These are phyloP conservation scores for Aechmea fasciata DNA, from an alignment of 176 grass and related monocot genomes.

Conservation along the genomic window DNA sequence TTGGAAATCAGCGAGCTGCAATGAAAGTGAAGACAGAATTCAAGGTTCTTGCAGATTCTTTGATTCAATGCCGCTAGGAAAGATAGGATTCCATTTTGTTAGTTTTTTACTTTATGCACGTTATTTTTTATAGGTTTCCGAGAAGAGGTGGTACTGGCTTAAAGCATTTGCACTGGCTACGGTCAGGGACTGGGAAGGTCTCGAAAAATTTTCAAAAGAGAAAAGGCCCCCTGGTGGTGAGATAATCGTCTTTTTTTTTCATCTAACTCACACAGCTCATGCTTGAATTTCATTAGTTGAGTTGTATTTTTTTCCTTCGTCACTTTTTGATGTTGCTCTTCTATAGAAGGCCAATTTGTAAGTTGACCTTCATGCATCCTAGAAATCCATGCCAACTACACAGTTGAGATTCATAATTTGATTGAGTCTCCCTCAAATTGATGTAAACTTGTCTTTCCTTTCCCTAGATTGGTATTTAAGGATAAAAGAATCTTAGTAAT, in stretches of 20 bases:
- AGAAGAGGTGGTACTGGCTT: slow-evolving; percentile 99
- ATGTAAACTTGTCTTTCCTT: no score
- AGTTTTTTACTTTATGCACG: background rate
- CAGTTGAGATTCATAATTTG: no score
- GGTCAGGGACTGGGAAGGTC: slow-evolving; percentile 85
- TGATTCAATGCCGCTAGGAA: background rate
- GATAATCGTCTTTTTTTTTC: background rate
- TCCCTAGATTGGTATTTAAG: no score
- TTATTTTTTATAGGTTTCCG: slow-evolving; percentile 55
- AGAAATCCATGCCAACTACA: no score
- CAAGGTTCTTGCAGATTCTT: slow-evolving; percentile 46
- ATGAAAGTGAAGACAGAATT: slow-evolving; percentile 79
- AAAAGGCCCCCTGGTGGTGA: slow-evolving; percentile 84
- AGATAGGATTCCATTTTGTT: background rate
- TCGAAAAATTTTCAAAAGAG: slow-evolving; percentile 91
- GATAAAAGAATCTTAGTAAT: no score
- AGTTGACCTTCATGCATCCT: no score
- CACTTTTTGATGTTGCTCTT: no score
- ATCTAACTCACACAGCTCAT: background rate
- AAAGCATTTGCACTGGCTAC: slow-evolving; percentile 96
- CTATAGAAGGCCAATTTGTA: no score
- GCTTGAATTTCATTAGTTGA: background rate
- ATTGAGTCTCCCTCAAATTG: no score
- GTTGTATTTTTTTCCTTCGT: no score
- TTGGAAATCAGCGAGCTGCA: slow-evolving; percentile 91